A percentile compares a stretch with the other conserved stretches of the same genome.
Conservation (phyloP, 2,329 filamentous ascomycete genomes). For the Neofusicoccum sp. region DNA sequence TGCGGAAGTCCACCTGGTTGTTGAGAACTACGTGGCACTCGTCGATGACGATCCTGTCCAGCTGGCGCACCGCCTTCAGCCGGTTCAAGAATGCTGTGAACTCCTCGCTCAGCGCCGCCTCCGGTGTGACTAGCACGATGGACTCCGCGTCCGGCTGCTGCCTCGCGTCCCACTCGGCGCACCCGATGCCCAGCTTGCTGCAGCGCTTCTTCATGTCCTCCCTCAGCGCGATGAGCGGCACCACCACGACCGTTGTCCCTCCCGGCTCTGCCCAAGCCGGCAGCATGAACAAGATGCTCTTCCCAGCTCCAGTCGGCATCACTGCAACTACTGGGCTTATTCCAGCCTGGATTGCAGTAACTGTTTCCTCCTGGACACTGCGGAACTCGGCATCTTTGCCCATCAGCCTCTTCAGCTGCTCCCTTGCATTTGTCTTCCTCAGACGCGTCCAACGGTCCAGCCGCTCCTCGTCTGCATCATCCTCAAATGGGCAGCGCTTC, state of each 20-base stretch:
- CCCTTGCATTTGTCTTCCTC: slow-evolving; percentile 21
- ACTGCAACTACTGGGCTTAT: slow-evolving; percentile 27
- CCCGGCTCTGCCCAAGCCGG: slow-evolving; percentile 25
- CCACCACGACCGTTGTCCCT: slow-evolving; percentile 28
- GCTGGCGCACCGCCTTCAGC: slow-evolving; percentile 23
- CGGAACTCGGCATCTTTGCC: slow-evolving; percentile 25
- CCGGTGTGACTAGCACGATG: slow-evolving; percentile 31
- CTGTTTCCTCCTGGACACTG: slow-evolving; percentile 27
- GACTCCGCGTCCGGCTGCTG: slow-evolving; percentile 23
- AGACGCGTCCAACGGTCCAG: neutral
- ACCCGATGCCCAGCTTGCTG: slow-evolving; percentile 23
- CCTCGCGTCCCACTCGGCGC: slow-evolving; percentile 26
- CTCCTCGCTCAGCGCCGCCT: slow-evolving; percentile 28
- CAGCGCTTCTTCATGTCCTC: slow-evolving; percentile 27
- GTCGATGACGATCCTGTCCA: slow-evolving; percentile 29
- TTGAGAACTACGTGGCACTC: slow-evolving; percentile 30
- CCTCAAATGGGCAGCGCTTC: neutral
- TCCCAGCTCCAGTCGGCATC: slow-evolving; percentile 30
- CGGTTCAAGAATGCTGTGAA: slow-evolving; percentile 29
- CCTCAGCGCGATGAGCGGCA: slow-evolving; percentile 29
- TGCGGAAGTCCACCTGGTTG: slow-evolving; percentile 23
- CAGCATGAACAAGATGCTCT: slow-evolving; percentile 35
- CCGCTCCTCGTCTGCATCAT: neutral
- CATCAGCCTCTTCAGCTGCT: slow-evolving; percentile 24
- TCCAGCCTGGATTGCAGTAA: slow-evolving; percentile 27